Conservation (phyloP, 139 green algal genomes). For the Picochlorum sp. region DNA sequence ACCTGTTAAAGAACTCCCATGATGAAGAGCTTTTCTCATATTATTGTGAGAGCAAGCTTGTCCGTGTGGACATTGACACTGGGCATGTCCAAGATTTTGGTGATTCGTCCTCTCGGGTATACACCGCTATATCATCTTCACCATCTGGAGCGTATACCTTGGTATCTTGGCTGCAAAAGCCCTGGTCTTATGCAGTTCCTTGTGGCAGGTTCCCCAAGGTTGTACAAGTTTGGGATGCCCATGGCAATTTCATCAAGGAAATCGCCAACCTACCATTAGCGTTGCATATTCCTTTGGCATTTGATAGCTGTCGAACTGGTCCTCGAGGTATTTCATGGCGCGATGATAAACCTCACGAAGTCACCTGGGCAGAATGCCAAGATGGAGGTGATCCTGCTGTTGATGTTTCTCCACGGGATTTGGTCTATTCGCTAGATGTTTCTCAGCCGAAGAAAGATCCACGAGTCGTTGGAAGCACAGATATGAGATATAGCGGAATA, state of each 20-base stretch:
- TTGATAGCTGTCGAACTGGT: conserved; percentile 71
- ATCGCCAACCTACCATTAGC: conserved; percentile 80
- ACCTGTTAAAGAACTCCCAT: conserved; percentile 83
- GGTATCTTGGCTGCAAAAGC: conserved; percentile 73
- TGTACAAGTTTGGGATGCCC: conserved; percentile 64
- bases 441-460: conserved; percentile 16
- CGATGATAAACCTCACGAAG: conserved; percentile 64
- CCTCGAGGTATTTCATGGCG: conserved; percentile 81
- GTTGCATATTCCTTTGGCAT: conserved; percentile 91
- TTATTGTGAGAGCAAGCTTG: conserved; percentile 65
- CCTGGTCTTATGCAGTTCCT: conserved; percentile 84
- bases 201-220: conserved; percentile 84
- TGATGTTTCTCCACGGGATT: conserved; percentile 80
- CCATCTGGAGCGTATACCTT: conserved; percentile 80
- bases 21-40: conserved; percentile 88
- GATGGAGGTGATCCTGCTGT: conserved; percentile 83
- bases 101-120: conserved; percentile 42
- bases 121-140: conserved; percentile 70
- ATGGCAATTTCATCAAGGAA: conserved; percentile 56
- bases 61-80: conserved; percentile 41
- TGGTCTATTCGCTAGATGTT: conserved; percentile 73
- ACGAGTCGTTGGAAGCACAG: conserved; percentile 27
- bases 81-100: conserved; percentile 40
- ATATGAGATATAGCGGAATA: conserved; percentile 72
- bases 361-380: conserved; percentile 81